These are phyloP conservation scores for Suillus lakei DNA, from an alignment of 768 basidiomycete species.

Conservation along the genomic window DNA sequence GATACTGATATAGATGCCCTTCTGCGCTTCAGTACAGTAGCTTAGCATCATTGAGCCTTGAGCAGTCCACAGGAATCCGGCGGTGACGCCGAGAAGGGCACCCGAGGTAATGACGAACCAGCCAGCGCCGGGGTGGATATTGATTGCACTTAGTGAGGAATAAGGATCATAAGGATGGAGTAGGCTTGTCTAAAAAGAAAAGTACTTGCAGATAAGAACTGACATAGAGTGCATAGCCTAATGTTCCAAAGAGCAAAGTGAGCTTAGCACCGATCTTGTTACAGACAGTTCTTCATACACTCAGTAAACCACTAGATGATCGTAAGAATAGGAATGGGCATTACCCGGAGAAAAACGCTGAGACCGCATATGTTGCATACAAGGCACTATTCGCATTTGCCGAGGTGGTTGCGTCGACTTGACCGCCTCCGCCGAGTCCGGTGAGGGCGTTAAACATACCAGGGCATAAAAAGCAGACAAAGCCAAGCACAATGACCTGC, in stretches of 20 bases:
- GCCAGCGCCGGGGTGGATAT: slow-evolving; percentile 64
- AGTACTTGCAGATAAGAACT: slow-evolving; percentile 67
- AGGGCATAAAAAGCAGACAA: slow-evolving; percentile 60
- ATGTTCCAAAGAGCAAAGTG: slow-evolving; percentile 74
- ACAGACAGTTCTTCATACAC: slow-evolving; percentile 62
- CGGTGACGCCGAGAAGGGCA: slow-evolving; percentile 71
- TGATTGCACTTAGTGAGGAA: slow-evolving; percentile 53
- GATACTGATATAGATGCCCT: slow-evolving; percentile 72
- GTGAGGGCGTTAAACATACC: slow-evolving; percentile 80
- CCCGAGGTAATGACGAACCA: slow-evolving; percentile 72
- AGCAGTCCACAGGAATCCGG: slow-evolving; percentile 73
- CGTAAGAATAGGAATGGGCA: slow-evolving; percentile 14
- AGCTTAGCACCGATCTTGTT: slow-evolving; percentile 74
- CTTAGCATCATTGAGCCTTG: slow-evolving; percentile 81
- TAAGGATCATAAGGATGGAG: not conserved
- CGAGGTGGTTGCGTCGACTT: slow-evolving; percentile 63
- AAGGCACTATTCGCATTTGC: slow-evolving; percentile 73
- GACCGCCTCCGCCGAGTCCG: slow-evolving; percentile 79
- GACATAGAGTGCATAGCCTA: slow-evolving; percentile 77
- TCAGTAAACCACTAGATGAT: slow-evolving; percentile 4
- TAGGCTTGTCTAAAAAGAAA: not conserved
- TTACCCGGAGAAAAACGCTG: slow-evolving; percentile 70
- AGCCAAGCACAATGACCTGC: slow-evolving; percentile 66
- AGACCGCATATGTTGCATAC: slow-evolving; percentile 61
- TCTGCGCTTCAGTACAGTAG: slow-evolving; percentile 77